A percentile compares a stretch with the other conserved stretches of the same genome.
phyloP scores from a whole-genome alignment of 495 filamentous ascomycete species.

The Zalerion maritima region DNA sequence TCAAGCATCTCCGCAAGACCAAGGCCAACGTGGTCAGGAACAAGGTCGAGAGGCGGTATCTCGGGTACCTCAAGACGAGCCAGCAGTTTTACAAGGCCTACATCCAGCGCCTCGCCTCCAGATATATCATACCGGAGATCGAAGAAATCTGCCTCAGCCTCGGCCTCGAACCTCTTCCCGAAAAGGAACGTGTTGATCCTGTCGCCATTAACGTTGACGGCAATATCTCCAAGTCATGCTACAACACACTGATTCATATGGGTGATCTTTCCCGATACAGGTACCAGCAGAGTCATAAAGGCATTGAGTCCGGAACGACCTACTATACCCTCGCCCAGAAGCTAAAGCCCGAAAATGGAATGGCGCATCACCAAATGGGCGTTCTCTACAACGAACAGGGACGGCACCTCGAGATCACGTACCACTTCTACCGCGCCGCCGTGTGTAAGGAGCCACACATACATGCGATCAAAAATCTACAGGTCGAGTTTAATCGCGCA shows the following conservation, averaged over 20 bases:
- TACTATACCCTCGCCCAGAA: constrained; percentile 75
- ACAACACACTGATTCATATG: constrained; percentile 69
- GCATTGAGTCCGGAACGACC: constrained; percentile 66
- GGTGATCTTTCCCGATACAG: constrained; percentile 90
- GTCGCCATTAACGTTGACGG: constrained; percentile 34
- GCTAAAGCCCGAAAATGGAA: constrained; percentile 63
- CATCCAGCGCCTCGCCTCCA: constrained; percentile 60
- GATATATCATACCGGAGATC: constrained; percentile 60
- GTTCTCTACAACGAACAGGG: constrained; percentile 64
- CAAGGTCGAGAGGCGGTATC: constrained; percentile 66
- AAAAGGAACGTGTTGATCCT: constrained; percentile 22
- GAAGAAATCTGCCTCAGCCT: constrained; percentile 54
- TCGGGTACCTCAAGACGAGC: constrained; percentile 69
- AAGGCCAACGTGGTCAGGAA: constrained; percentile 60
- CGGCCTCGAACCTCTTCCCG: constrained; percentile 33
- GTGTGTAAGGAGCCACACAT: constrained; percentile 59
- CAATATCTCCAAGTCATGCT: constrained; percentile 56
- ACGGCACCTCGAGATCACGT: constrained; percentile 68
- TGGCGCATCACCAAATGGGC: constrained; percentile 76
- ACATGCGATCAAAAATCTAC: constrained; percentile 56
- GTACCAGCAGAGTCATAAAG: constrained; percentile 43
- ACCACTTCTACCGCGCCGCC: constrained; percentile 76
- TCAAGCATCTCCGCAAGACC: constrained; percentile 25
- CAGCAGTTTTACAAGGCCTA: constrained; percentile 78
- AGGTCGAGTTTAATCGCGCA: constrained; percentile 60